These are phyloP conservation scores for Teratosphaeria viscida DNA, from an alignment of 2,329 filamentous ascomycete species.

Conservation along the genomic window DNA sequence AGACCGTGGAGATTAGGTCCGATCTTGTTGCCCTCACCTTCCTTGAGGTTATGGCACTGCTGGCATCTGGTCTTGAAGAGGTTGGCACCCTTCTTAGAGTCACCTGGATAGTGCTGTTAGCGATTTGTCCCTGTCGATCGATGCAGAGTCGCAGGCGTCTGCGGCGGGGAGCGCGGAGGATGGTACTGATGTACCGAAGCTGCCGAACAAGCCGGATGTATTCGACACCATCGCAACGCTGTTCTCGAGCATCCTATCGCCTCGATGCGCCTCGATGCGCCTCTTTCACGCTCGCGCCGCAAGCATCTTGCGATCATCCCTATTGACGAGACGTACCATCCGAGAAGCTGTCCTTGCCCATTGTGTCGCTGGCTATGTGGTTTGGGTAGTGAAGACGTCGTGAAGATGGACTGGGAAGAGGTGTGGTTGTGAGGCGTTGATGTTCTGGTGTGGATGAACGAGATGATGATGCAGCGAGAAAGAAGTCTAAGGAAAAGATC, in stretches of 20 bases:
- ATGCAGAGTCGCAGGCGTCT: background rate
- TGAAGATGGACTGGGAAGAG: background rate
- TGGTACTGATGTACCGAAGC: background rate
- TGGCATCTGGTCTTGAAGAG: conserved; percentile 99
- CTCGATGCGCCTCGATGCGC: conserved; percentile 1
- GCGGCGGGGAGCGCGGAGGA: background rate
- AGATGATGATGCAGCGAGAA: background rate
- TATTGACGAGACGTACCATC: conserved; percentile 20
- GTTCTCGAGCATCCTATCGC: background rate
- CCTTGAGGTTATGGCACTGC: conserved; percentile 95
- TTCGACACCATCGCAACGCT: background rate
- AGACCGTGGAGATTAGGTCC: conserved; percentile 94
- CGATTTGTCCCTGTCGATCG: background rate
- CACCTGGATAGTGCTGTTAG: conserved; percentile 48
- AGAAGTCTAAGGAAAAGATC: background rate
- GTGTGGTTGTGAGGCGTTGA: background rate
- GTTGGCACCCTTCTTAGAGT: conserved; percentile 90
- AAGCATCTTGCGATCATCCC: background rate
- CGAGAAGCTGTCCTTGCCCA: conserved; percentile 29
- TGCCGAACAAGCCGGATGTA: background rate
- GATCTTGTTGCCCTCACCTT: conserved; percentile 90
- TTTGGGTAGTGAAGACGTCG: background rate
- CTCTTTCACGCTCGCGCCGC: background rate
- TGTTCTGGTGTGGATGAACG: background rate
- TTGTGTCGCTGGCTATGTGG: conserved; percentile 14